phyloP scores from a whole-genome alignment of 495 filamentous ascomycete species.

The Daldinia caldariorum region DNA sequence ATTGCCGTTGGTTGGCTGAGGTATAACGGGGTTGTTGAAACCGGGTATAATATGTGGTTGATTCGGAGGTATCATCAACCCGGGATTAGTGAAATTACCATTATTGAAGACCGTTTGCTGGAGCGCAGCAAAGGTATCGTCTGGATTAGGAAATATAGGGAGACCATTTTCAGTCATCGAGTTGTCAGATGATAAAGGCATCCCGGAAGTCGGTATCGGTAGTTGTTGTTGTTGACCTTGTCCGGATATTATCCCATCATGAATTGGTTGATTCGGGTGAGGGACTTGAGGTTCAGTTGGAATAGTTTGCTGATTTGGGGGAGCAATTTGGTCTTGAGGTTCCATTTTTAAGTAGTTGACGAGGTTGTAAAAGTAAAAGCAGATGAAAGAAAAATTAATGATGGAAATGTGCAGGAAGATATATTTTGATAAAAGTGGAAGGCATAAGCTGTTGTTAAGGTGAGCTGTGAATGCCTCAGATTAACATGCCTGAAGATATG shows the following conservation, averaged over 20 bases:
- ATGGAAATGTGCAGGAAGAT: background rate
- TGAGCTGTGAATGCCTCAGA: constrained; percentile 19
- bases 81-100: constrained; percentile 27
- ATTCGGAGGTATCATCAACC: constrained; percentile 28
- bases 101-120: constrained; percentile 32
- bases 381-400: background rate
- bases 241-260: constrained; percentile 11
- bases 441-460: background rate
- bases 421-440: constrained; percentile 1
- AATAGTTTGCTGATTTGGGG: constrained; percentile 13
- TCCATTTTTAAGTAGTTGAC: constrained; percentile 20
- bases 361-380: background rate
- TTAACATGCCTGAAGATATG: background rate
- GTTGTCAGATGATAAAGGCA: constrained; percentile 18
- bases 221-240: constrained; percentile 15
- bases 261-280: constrained; percentile 18
- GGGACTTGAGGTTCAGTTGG: constrained; percentile 13
- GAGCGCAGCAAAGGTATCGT: constrained; percentile 23
- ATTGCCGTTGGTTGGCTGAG: constrained; percentile 33
- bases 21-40: constrained; percentile 7
- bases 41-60: constrained; percentile 22
- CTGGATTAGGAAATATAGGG: constrained; percentile 22
- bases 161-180: constrained; percentile 24
- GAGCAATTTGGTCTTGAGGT: constrained; percentile 29
- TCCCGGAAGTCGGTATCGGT: constrained; percentile 6